These are phyloP conservation scores for Mycena crocata DNA, from an alignment of 768 basidiomycete species.

Conservation along the genomic window DNA sequence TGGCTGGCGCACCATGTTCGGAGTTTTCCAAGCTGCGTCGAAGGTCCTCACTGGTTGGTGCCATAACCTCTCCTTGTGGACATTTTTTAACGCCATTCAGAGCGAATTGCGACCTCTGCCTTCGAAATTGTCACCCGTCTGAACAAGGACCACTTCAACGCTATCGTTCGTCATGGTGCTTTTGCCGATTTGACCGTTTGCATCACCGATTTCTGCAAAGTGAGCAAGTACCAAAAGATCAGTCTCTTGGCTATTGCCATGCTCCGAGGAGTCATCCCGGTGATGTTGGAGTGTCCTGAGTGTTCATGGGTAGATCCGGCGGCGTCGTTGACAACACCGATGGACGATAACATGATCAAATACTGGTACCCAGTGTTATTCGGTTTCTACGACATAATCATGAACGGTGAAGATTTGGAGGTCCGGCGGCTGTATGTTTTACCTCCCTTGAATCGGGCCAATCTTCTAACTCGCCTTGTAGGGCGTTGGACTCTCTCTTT, in stretches of 20 bases:
- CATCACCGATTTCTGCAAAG: slow-evolving; percentile 99
- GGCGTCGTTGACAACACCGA: slow-evolving; percentile 46
- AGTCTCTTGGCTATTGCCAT: slow-evolving; percentile 96
- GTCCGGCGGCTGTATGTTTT: slow-evolving; percentile 88
- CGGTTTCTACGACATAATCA: slow-evolving; percentile 99
- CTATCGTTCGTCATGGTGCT: slow-evolving; percentile 93
- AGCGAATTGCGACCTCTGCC: slow-evolving; percentile 91
- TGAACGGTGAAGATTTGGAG: slow-evolving; percentile 99
- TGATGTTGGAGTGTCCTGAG: slow-evolving; percentile 89
- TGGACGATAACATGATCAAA: slow-evolving; percentile 91
- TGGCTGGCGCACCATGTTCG: slow-evolving; percentile 99
- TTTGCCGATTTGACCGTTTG: slow-evolving; percentile 97
- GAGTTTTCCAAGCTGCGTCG: slow-evolving; percentile 96
- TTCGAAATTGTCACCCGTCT: slow-evolving; percentile 96
- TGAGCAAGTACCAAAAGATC: slow-evolving; percentile 99
- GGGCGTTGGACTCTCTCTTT: slow-evolving; percentile 97
- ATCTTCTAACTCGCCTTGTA: slow-evolving; percentile 46
- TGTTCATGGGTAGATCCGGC: slow-evolving; percentile 50
- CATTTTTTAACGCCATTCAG: slow-evolving; percentile 50
- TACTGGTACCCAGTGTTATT: slow-evolving; percentile 98
- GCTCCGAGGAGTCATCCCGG: slow-evolving; percentile 92
- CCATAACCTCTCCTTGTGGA: neutral
- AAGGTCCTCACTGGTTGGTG: slow-evolving; percentile 86
- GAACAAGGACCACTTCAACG: slow-evolving; percentile 89
- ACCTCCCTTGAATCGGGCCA: neutral